Evolutionary conservation across 768 basidiomycete genomes (phyloP).

Genomic region (Calocera viscosa): DNA sequence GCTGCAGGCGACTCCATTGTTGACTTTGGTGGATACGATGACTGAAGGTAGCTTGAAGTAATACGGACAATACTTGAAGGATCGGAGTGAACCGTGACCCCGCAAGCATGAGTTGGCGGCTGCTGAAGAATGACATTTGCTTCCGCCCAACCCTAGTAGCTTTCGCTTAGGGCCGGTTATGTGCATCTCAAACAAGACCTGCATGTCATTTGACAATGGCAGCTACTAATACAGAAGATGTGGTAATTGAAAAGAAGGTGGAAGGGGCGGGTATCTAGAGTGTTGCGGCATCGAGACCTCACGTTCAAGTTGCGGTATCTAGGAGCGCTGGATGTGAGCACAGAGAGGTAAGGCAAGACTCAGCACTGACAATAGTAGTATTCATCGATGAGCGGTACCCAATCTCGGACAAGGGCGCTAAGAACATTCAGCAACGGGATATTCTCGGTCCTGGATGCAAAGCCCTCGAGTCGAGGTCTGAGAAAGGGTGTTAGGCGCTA

Average conservation of each 20-base stretch:
- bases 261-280: neutral
- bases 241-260: neutral
- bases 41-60: neutral
- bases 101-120: neutral
- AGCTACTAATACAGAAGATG: neutral
- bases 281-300: neutral
- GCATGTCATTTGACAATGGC: neutral
- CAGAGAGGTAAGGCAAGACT: neutral
- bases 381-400: constrained; percentile 79
- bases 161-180: neutral
- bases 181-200: neutral
- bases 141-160: too few species aligned
- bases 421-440: constrained; percentile 57
- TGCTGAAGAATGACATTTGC: neutral
- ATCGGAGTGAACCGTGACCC: too few species aligned
- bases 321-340: neutral
- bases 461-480: constrained; percentile 61
- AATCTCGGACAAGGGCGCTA: constrained; percentile 60
- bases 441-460: constrained; percentile 43
- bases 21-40: neutral
- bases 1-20: neutral
- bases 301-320: neutral
- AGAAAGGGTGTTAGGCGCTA: constrained; percentile 5
- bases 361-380: constrained; percentile 73
- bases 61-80: too few species aligned